phyloP scores from a whole-genome alignment of 2,329 filamentous ascomycete genomes.

The Nakataea oryzae region DNA sequence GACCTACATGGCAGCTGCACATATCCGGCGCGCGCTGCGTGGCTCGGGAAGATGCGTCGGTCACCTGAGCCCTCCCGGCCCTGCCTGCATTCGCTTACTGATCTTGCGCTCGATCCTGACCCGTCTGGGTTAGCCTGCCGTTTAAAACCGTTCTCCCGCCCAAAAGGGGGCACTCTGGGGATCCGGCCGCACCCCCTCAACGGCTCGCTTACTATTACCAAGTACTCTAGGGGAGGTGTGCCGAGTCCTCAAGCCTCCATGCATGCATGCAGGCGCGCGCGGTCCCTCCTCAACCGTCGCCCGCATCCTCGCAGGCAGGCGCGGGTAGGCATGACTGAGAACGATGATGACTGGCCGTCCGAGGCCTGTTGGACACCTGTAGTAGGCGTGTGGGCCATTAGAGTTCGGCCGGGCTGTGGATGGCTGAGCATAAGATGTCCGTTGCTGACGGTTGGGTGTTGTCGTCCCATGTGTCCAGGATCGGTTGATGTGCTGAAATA shows the following conservation, averaged over 20 bases:
- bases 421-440: neutral
- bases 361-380: too few relatives aligned
- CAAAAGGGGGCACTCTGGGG: too few relatives aligned
- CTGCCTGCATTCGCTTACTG: neutral
- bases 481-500: neutral
- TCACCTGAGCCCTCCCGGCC: neutral
- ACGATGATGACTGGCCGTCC: too few relatives aligned
- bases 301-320: neutral
- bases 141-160: neutral
- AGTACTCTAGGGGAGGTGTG: neutral
- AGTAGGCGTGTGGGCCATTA: neutral
- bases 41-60: neutral
- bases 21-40: neutral
- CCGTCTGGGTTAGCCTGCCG: neutral
- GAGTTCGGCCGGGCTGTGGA: neutral
- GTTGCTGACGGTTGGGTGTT: neutral
- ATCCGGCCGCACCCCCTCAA: neutral
- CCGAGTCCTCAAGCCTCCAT: neutral
- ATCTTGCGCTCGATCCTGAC: too few relatives aligned
- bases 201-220: neutral
- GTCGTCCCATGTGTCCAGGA: neutral
- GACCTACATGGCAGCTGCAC: too few relatives aligned
- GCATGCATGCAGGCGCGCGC: neutral
- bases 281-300: too few relatives aligned
- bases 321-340: neutral